Base-by-base conservation (phyloP, 352 stramenopile species). In the Plasmopara viticola region DNA sequence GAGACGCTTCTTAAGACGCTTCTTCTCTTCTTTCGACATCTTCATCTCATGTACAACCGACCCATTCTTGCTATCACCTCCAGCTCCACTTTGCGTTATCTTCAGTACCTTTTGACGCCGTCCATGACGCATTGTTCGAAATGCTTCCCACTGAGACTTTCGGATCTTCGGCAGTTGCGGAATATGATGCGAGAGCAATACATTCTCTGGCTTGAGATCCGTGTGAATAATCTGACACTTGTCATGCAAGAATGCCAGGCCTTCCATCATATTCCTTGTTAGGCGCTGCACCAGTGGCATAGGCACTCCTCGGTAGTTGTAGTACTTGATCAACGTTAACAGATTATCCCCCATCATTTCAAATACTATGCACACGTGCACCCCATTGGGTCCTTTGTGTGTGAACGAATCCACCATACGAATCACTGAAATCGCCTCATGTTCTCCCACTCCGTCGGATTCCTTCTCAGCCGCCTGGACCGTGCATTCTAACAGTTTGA, bases 171-270 rank as follows among this genome's bases (percentile, higher is more conserved):
- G 78, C 8, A 94, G 62, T 15, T 84, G 78, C 6, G 79, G 79
- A 25, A 94, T 86, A 10, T 59, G 70, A 51, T 85, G 68, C 43
- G 67, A 92, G 2, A 99, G 68, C 39, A 99, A 62, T 17, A 99
- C 91, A 68, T 99, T 99, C 71, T 99, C 97, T 0, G 96, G 97
- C 62, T 99, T 99, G 5, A 99, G 70, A 79, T 99, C 97, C 5
- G 97, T 99, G 78, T 99, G 97, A 70, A 99, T 99, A 61, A 99
- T 99, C 52, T 96, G 61, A 74, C 96, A 99, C 58, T 97, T 87
- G 44, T 84, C 46, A 66, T 99, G 97, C 12, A 99, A 71, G 71
- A 99, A 99, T 47, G 97, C 94, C 14, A 99, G 77, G 12, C 86
- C 96, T 58, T 95, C 81, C 47, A 97, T 94, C 52, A 99, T 97